These are phyloP conservation scores for Ramaria sp. DNA, from an alignment of 768 basidiomycete genomes.

Conservation along the genomic window DNA sequence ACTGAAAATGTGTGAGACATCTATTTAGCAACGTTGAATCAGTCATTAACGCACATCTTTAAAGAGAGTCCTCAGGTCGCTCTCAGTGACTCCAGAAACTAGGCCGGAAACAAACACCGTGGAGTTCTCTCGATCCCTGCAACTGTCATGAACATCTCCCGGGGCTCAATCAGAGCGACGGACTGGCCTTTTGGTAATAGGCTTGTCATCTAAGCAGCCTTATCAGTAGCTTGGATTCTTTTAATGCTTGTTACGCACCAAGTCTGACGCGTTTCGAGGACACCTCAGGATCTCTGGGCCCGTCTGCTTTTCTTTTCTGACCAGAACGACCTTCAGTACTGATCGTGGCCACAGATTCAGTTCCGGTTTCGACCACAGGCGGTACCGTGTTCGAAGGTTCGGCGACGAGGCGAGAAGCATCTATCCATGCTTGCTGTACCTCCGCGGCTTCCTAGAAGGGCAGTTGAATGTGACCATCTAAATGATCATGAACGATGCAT, in stretches of 20 bases:
- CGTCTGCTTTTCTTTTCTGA: conserved; percentile 19
- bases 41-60: conserved; percentile 57
- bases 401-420: conserved; percentile 24
- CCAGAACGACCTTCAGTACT: background rate
- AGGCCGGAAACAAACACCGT: conserved; percentile 83
- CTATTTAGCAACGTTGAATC: background rate
- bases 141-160: background rate
- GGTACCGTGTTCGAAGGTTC: background rate
- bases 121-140: conserved; percentile 89
- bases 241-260: background rate
- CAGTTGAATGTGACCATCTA: background rate
- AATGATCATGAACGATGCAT: conserved; percentile 9
- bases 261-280: background rate
- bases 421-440: conserved; percentile 39
- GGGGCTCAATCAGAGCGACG: background rate
- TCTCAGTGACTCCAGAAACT: conserved; percentile 43
- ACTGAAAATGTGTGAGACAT: conserved; percentile 37
- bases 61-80: conserved; percentile 65
- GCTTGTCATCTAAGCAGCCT: background rate
- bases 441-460: conserved; percentile 50
- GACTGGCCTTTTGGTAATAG: conserved; percentile 11
- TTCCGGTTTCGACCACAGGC: background rate
- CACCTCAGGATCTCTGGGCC: background rate
- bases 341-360: background rate
- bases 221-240: background rate